Conservation (phyloP, 768 basidiomycete species). For the Boletus reticulatus region DNA sequence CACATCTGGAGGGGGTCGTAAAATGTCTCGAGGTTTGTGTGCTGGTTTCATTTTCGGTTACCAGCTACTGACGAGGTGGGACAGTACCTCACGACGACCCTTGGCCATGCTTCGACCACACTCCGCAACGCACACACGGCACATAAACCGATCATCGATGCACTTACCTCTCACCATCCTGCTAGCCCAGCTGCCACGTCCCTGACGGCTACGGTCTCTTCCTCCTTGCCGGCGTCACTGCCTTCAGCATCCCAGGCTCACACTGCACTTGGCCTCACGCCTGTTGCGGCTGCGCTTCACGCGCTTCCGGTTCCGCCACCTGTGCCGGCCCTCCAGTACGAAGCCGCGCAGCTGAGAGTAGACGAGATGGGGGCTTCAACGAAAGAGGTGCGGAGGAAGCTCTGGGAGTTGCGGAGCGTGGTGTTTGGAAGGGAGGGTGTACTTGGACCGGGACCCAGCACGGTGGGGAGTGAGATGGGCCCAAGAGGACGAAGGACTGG, state of each 20-base stretch:
- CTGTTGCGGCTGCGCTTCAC: constrained; percentile 34
- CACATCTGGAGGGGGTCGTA: constrained; percentile 64
- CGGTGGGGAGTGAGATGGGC: constrained; percentile 51
- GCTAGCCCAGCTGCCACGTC: neutral
- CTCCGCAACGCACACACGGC: constrained; percentile 60
- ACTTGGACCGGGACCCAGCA: constrained; percentile 34
- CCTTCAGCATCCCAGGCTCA: constrained; percentile 2
- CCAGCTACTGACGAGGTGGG: constrained; percentile 1
- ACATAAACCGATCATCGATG: constrained; percentile 46
- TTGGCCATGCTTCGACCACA: constrained; percentile 52
- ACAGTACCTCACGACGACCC: constrained; percentile 49
- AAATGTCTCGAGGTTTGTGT: constrained; percentile 51
- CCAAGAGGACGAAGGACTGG: constrained; percentile 29
- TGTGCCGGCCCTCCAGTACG: constrained; percentile 56
- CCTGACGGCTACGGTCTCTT: neutral
- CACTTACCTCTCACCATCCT: constrained; percentile 35
- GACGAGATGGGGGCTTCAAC: constrained; percentile 68
- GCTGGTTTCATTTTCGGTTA: constrained; percentile 6
- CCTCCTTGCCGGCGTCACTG: constrained; percentile 1
- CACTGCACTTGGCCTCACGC: constrained; percentile 19
- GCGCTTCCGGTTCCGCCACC: constrained; percentile 22
- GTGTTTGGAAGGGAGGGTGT: constrained; percentile 64
- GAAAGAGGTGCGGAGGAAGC: constrained; percentile 56
- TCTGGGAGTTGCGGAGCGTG: constrained; percentile 62
- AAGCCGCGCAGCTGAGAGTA: constrained; percentile 65